Base-by-base conservation (phyloP, 176 grass and related monocot species). In the Hyparrhenia diplandra region DNA sequence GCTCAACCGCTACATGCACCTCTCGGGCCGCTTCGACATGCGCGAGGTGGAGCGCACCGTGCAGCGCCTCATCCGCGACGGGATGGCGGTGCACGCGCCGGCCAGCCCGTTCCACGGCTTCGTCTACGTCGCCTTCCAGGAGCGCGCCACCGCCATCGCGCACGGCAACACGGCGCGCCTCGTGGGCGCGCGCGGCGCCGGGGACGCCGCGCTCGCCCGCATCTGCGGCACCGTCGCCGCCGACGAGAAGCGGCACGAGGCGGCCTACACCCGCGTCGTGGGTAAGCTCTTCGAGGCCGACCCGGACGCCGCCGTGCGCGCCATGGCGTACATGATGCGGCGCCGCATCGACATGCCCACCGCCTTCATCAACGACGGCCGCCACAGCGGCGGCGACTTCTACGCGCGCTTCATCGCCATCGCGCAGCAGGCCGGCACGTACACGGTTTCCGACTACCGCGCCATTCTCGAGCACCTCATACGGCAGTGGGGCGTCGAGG, bases 161-260 rank as follows among this genome's bases (percentile, higher is more conserved):
- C 94, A 93, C 69, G 94, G 94, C 30, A 93, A 91, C 86, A 97
- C 74, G 3, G 94, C 86, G 60, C 86, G 86, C 21, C 80, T 81
- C 64, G 94, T 76, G 14, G 76, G 69, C 17, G 45, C 35, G n/a
- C 42, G 71, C 23, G 94, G 94, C 1, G 90, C 61, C 1, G 76
- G 27, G 27, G 76, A 97, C 63, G 5, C 8, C 3, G 21, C 64
- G 23, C 90, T 97, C 8, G 90, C 90, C 9, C 88, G 88, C 25
- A 49, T 86, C 45, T 97, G 94, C 57, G 90, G 94, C 70, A 78
- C 88, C 30, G 77, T 91, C n/a, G 94, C 90, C 3, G 86, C 86
- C 18, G 90, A 93, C 76, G 94, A 97, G 88, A 97, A 93, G 88
- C 94, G 90, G 2, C 90, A 97, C 74, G 94, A 97, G 88, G 81